These are phyloP conservation scores for Cystobasidium sp. DNA, from an alignment of 1,284 basidiomycete genomes.

Conservation along the genomic window DNA sequence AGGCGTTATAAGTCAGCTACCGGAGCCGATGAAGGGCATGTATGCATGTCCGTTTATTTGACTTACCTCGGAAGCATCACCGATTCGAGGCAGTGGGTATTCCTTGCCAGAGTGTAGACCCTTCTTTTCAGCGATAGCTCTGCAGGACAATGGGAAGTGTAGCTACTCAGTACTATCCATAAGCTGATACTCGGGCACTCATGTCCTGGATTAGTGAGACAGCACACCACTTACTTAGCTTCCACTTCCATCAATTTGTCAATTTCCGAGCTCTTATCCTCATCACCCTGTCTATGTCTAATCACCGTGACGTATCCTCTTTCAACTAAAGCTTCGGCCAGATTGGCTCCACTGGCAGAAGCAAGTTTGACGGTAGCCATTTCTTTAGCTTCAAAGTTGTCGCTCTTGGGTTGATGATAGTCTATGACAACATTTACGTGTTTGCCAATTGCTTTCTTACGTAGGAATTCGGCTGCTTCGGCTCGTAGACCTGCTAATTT, in stretches of 20 bases:
- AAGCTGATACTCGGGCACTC: too few species aligned
- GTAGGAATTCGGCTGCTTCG: slow-evolving; percentile 87
- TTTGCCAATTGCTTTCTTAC: slow-evolving; percentile 89
- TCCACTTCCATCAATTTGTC: slow-evolving; percentile 95
- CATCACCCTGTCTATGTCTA: slow-evolving; percentile 88
- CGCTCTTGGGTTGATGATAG: slow-evolving; percentile 73
- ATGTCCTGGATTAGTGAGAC: too few species aligned
- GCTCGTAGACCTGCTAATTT: slow-evolving; percentile 86
- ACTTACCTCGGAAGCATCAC: slow-evolving; percentile 85
- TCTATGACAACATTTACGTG: slow-evolving; percentile 80
- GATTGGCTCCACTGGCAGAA: slow-evolving; percentile 63
- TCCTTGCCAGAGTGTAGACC: slow-evolving; percentile 95
- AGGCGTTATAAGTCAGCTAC: background rate
- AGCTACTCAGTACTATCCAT: background rate
- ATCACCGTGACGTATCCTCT: slow-evolving; percentile 88
- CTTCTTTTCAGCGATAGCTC: slow-evolving; percentile 66
- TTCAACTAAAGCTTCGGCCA: slow-evolving; percentile 89
- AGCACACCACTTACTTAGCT: slow-evolving; percentile 67
- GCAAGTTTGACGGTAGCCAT: slow-evolving; percentile 75
- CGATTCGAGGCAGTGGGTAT: slow-evolving; percentile 65
- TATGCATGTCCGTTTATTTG: slow-evolving; percentile 14
- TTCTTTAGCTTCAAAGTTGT: slow-evolving; percentile 86
- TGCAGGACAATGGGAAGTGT: background rate
- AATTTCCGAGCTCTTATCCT: slow-evolving; percentile 89
- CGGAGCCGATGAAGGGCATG: background rate